A percentile compares a stretch with the other conserved stretches of the same genome.
Evolutionary conservation across 2,329 filamentous ascomycete species (phyloP).

Genomic region (Aspergillus niger): DNA sequence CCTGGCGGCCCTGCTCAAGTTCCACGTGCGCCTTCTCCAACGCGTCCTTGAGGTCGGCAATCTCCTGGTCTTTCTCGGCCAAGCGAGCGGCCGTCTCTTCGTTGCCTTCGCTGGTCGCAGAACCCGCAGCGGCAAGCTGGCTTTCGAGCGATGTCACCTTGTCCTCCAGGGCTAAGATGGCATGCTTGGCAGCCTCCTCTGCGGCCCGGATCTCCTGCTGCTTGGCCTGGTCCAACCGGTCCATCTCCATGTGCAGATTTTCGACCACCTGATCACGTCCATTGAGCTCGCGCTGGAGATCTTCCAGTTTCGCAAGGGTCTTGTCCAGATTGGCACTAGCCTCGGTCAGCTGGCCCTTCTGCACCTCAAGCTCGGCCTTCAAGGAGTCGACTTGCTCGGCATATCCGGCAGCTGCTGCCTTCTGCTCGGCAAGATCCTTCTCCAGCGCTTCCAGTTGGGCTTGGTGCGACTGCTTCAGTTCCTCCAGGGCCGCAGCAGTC

Average conservation of each 20-base stretch:
- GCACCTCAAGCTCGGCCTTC: conserved; percentile 35
- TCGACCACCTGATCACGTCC: conserved; percentile 41
- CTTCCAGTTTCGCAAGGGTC: conserved; percentile 35
- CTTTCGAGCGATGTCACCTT: conserved; percentile 39
- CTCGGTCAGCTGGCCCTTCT: conserved; percentile 32
- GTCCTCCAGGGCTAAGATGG: conserved; percentile 34
- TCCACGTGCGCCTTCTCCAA: conserved; percentile 37
- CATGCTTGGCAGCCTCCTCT: conserved; percentile 35
- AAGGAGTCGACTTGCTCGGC: conserved; percentile 33
- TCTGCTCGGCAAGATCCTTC: conserved; percentile 37
- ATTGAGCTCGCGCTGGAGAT: conserved; percentile 37
- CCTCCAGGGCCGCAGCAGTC: conserved; percentile 37
- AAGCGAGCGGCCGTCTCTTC: conserved; percentile 31
- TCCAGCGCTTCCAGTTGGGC: conserved; percentile 39
- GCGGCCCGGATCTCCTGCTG: conserved; percentile 39
- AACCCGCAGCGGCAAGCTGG: conserved; percentile 37
- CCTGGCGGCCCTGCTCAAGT: conserved; percentile 29
- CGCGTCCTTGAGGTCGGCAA: conserved; percentile 35
- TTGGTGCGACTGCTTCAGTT: conserved; percentile 40
- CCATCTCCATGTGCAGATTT: conserved; percentile 42
- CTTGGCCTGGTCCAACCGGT: conserved; percentile 38
- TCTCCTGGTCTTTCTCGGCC: conserved; percentile 40
- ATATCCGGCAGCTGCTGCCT: conserved; percentile 31
- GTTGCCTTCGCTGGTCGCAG: conserved; percentile 27
- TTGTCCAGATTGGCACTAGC: conserved; percentile 30